Conservation (phyloP, 2,329 filamentous ascomycete genomes). For the Cytospora schulzeri region DNA sequence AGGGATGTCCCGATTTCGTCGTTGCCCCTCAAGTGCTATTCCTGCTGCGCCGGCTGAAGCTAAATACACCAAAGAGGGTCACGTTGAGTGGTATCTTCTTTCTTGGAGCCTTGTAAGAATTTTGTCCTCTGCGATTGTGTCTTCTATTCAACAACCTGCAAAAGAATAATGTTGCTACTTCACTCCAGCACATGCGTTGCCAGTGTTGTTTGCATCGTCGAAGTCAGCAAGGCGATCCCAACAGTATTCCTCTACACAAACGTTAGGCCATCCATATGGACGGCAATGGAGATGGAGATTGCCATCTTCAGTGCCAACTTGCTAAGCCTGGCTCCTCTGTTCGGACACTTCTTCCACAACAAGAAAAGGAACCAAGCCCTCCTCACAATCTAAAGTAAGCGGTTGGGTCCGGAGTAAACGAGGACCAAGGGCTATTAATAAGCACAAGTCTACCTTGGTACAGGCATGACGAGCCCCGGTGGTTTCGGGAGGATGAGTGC, state of each 20-base stretch:
- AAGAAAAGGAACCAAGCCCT: neutral
- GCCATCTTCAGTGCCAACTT: slow-evolving; percentile 25
- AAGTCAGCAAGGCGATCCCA: slow-evolving; percentile 21
- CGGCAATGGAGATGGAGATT: slow-evolving; percentile 22
- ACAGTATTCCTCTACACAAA: slow-evolving; percentile 26
- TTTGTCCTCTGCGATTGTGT: neutral
- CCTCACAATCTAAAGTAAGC: neutral
- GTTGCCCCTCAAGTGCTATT: slow-evolving; percentile 11
- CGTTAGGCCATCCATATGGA: slow-evolving; percentile 28
- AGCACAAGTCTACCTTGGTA: neutral
- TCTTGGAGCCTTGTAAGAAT: slow-evolving; percentile 23
- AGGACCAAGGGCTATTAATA: neutral
- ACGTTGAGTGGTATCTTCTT: slow-evolving; percentile 25
- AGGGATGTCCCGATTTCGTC: slow-evolving; percentile 14
- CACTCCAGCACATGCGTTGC: slow-evolving; percentile 18
- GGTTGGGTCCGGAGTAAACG: neutral
- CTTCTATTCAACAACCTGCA: fast-evolving
- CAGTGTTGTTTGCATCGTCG: slow-evolving; percentile 19
- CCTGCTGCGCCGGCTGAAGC: slow-evolving; percentile 14
- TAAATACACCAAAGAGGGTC: slow-evolving; percentile 23
- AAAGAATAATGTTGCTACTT: neutral
- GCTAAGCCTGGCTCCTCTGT: slow-evolving; percentile 19
- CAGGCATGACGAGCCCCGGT: neutral
- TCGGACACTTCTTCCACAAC: slow-evolving; percentile 24
- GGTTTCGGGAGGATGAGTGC: neutral